Evolutionary conservation across 257 asterid species (phyloP), one percentile per base, ranked within the genome.

Genomic region (Gynochthodes officinalis): DNA sequence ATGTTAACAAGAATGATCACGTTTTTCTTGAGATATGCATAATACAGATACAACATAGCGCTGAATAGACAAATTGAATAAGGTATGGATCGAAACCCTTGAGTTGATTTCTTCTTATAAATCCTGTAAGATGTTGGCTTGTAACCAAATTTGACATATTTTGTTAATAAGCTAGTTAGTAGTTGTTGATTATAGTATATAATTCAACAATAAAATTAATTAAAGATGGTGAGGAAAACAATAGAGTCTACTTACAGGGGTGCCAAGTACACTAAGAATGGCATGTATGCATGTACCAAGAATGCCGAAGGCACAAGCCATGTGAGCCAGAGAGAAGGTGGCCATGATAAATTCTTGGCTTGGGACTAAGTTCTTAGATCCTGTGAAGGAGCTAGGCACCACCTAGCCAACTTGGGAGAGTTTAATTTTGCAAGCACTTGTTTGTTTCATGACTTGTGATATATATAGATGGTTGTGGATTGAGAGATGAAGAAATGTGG

Each of bases 241-340:
- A n/a, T n/a, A n/a, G n/a, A n/a, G n/a, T n/a, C n/a, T 16, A 71
- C 84, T 80, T 80, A 91, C 96, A 84, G 21, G 4, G 98, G 98
- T 10, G 98, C 84, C 85, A 93, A 64, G 85, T 75, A 92, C 74
- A 92, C 98, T 91, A 90, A 70, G 86, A 90, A 90, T 73, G 96
- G 88, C 75, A 28, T 35, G 7, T 37, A 37, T 16, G 25, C 1
- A 46, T 0, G 37, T 81, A 89, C 96, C 97, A 83, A 90, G 93
- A 87, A 90, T 73, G 83, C 97, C 97, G 69, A 85, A 86, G 70
- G 59, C 81, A 72, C 3, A 19, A 76, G 90, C 94, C 50, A 86
- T 13, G 3, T 76, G 72, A 71, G 53, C 10, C 32, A 74, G 10
- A 10, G 74, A 13, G 63, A 80, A 39, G 25, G 61, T 12, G 16